Base-by-base conservation (phyloP, 192 early-diverging fungal genomes). In the Umbelopsis ramanniana region DNA sequence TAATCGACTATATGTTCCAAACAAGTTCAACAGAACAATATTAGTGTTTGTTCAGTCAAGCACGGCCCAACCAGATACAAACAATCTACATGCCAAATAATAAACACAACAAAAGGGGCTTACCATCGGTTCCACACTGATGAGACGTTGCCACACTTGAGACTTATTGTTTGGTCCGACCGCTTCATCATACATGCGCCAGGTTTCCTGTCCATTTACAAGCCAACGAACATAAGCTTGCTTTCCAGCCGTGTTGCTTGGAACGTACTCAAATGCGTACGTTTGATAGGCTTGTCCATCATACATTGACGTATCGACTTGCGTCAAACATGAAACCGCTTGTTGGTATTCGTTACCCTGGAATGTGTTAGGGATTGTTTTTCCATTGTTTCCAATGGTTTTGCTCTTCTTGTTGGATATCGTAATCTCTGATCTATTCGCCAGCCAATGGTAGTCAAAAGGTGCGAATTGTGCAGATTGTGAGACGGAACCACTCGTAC, bases 101-200 rank as follows among this genome's bases (percentile, higher is more conserved):
- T 11, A 63, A 63, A 29, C 12, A 63, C 33, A 63, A 19, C 17
- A 55, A 37, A 37, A 17, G 57, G 46, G 37, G 23, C 67, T 68
- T 46, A 68, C 67, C 67, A 68, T 68, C 46, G 67, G 67, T 48
- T 68, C 67, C 19, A 47, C 67, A 33, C 67, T 68, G 43, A 68
- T 68, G 22, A 68, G 46, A 22, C 67, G 67, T 48, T 68, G 67
- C 40, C 45, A 46, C 24, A 68, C 67, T 1, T 68, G n/a, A 19
- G 45, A 47, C 21, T 47, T 46, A 14, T 23, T 48, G 46, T 68
- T 68, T 68, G 67, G 67, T 23, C 67, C 67, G 10, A 68, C 35
- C 10, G 67, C 67, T 68, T 29, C 46, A 22, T 68, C 67, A 46
- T 68, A 46, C 45, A 68, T 46, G 23, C 67, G 67, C 67, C 67